phyloP scores from a whole-genome alignment of 2,329 filamentous ascomycete species.

The Colletotrichum lentis region DNA sequence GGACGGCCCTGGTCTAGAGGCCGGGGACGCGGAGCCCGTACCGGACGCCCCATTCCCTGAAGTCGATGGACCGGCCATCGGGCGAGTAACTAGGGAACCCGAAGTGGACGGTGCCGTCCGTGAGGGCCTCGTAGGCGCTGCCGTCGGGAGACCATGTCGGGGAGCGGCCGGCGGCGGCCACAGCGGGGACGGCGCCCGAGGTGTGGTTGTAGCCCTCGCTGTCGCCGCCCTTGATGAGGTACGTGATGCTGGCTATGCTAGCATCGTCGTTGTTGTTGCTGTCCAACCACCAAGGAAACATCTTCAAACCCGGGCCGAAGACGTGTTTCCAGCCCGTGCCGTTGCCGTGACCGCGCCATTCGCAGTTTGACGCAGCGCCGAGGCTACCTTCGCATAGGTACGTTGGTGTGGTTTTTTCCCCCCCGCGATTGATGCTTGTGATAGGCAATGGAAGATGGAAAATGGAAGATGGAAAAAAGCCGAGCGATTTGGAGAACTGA shows the following conservation, averaged over 20 bases:
- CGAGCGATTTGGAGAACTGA: too few relatives aligned
- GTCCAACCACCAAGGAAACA: slow-evolving; percentile 26
- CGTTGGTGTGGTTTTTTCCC: background rate
- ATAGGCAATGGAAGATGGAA: too few relatives aligned
- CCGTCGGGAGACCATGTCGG: slow-evolving; percentile 31
- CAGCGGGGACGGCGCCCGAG: slow-evolving; percentile 6
- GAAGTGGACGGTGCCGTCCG: slow-evolving; percentile 24
- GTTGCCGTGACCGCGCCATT: slow-evolving; percentile 24
- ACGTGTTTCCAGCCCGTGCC: slow-evolving; percentile 30
- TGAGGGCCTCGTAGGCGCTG: slow-evolving; percentile 21
- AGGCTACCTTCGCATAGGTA: too few relatives aligned
- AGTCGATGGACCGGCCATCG: slow-evolving; percentile 15
- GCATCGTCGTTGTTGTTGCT: background rate
- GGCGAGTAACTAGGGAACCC: slow-evolving; percentile 25
- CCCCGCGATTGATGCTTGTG: too few relatives aligned
- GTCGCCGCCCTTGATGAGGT: slow-evolving; percentile 26
- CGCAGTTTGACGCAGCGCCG: slow-evolving; percentile 4
- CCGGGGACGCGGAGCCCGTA: slow-evolving; percentile 24
- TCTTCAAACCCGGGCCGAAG: slow-evolving; percentile 21
- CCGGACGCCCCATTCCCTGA: slow-evolving; percentile 28
- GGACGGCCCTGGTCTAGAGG: slow-evolving; percentile 11
- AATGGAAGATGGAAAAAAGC: too few relatives aligned
- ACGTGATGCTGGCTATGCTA: slow-evolving; percentile 27
- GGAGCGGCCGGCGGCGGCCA: slow-evolving; percentile 22
- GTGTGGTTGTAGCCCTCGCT: slow-evolving; percentile 29